Evolutionary conservation across 2,329 filamentous ascomycete species (phyloP).

Genomic region (Fusarium armeniacum): DNA sequence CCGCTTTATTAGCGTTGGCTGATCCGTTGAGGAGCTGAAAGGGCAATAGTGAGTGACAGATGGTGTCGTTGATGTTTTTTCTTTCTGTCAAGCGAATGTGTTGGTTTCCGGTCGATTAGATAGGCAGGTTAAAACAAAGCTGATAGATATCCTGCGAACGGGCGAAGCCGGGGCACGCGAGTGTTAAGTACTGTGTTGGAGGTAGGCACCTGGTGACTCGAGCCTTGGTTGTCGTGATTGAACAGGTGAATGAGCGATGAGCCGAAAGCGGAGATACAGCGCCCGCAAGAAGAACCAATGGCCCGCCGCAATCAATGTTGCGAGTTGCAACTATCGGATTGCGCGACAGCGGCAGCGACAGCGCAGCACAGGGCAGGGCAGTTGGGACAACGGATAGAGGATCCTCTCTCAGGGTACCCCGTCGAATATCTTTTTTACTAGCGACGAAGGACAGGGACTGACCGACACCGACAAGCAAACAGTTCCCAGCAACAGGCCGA

Average conservation of each 20-base stretch:
- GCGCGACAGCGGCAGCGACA: conserved; percentile 24
- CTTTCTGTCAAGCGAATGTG: not conserved
- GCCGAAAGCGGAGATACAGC: conserved; percentile 50
- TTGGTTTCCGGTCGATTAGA: conserved; percentile 7
- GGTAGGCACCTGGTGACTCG: conserved; percentile 48
- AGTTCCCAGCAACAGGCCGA: conserved; percentile 29
- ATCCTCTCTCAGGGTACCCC: conserved; percentile 44
- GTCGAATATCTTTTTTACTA: conserved; percentile 27
- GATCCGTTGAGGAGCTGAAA: conserved; percentile 22
- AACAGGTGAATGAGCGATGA: conserved; percentile 45
- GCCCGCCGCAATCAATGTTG: conserved; percentile 43
- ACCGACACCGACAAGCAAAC: conserved; percentile 29
- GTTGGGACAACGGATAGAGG: conserved; percentile 29
- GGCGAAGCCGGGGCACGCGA: conserved; percentile 48
- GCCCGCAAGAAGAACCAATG: conserved; percentile 45
- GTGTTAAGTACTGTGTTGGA: conserved; percentile 47
- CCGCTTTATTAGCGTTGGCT: conserved; percentile 36
- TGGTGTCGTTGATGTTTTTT: conserved; percentile 4
- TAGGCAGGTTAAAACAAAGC: conserved; percentile 12
- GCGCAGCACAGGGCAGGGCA: conserved; percentile 2
- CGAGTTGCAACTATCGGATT: conserved; percentile 47
- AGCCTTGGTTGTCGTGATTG: conserved; percentile 44
- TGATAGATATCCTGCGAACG: conserved; percentile 13
- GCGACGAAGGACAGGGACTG: conserved; percentile 40
- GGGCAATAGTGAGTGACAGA: conserved; percentile 15